These are phyloP conservation scores for Populus tomentosa DNA, from an alignment of 441 rosid species.

Conservation along the genomic window DNA sequence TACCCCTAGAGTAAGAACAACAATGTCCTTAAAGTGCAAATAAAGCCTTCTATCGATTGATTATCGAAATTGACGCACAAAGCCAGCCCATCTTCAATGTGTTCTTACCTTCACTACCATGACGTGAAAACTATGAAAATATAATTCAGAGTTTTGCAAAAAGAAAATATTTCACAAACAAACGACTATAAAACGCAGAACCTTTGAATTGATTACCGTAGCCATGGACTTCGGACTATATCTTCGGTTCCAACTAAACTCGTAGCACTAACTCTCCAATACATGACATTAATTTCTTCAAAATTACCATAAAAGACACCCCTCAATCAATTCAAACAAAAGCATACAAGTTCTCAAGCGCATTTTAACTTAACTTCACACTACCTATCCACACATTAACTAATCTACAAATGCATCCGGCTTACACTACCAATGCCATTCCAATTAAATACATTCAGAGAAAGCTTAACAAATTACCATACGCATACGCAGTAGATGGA, in stretches of 20 bases:
- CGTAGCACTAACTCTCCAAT: background rate
- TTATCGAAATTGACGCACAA: background rate
- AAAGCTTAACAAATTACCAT: conserved; percentile 52
- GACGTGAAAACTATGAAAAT: background rate
- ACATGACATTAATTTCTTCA: background rate
- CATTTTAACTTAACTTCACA: background rate
- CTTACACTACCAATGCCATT: background rate
- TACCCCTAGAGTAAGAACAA: background rate
- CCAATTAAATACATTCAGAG: background rate
- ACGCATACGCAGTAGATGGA: conserved; percentile 86
- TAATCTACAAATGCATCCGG: background rate
- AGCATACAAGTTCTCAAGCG: background rate
- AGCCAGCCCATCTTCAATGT: background rate
- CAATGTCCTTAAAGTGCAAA: background rate
- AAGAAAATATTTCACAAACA: background rate
- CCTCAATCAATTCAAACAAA: background rate
- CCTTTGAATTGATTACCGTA: background rate
- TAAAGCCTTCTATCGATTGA: background rate
- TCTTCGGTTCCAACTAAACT: background rate
- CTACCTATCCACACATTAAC: background rate
- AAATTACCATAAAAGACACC: background rate
- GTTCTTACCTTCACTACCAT: background rate
- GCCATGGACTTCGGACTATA: background rate
- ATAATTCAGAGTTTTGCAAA: background rate
- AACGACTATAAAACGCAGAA: background rate